Evolutionary conservation across 1,139 yeast species (phyloP).

Genomic region (Barnettozyma hawaiiensis): DNA sequence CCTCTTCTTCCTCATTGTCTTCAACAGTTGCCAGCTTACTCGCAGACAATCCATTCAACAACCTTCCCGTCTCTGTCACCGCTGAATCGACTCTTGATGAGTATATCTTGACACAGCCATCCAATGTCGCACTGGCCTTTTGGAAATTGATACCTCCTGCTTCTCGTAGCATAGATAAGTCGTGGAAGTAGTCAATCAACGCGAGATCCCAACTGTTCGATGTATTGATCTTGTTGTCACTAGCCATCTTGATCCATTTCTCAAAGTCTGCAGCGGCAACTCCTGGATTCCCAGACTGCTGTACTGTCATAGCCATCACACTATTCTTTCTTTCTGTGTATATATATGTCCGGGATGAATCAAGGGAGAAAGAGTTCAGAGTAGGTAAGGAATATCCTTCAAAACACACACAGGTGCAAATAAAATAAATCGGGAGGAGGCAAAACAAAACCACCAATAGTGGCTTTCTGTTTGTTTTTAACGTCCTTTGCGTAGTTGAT

Average conservation of each 20-base stretch:
- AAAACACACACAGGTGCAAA: too few species aligned
- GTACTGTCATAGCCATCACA: neutral
- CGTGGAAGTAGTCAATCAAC: conserved; percentile 81
- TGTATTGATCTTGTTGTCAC: conserved; percentile 51
- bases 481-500: too few species aligned
- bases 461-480: too few species aligned
- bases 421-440: too few species aligned
- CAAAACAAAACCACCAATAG: too few species aligned
- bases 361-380: too few species aligned
- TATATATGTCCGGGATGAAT: too few species aligned
- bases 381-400: too few species aligned
- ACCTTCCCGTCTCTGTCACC: conserved; percentile 82
- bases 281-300: neutral
- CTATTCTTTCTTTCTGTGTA: neutral
- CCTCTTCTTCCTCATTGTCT: conserved; percentile 11
- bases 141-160: conserved; percentile 69
- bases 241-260: conserved; percentile 33
- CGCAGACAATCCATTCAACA: conserved; percentile 75
- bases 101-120: conserved; percentile 82
- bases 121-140: conserved; percentile 72
- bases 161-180: conserved; percentile 51
- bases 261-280: conserved; percentile 28
- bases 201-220: conserved; percentile 78
- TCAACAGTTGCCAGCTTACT: conserved; percentile 30
- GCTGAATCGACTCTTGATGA: conserved; percentile 87